Conservation (phyloP, 2,329 filamentous ascomycete species). For the Hypoxylon sp. region DNA sequence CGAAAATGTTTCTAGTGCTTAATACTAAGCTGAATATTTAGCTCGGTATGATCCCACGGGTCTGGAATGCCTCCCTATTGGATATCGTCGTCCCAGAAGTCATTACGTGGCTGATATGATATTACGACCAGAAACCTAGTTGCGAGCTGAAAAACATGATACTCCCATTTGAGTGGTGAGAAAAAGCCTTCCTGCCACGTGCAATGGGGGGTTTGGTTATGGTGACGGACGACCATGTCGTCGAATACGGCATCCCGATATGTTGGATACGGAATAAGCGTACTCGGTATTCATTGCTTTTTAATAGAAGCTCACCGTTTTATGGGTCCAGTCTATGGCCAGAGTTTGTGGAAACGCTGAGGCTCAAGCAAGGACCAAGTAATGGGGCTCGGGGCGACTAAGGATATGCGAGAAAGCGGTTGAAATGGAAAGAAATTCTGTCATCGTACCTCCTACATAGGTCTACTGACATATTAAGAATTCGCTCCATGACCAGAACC, state of each 20-base stretch:
- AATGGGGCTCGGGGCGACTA: conserved; percentile 18
- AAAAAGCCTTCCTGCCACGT: conserved; percentile 7
- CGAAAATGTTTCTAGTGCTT: not conserved
- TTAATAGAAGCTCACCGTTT: conserved; percentile 17
- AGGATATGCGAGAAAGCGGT: conserved; percentile 7
- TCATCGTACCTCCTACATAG: conserved; percentile 1
- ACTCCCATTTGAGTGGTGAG: not conserved
- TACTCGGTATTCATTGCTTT: not conserved
- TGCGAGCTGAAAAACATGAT: conserved; percentile 5
- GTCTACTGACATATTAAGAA: conserved; percentile 1
- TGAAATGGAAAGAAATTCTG: not conserved
- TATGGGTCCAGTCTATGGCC: conserved; percentile 8
- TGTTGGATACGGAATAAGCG: not conserved
- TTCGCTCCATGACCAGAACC: not conserved
- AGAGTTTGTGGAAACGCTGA: conserved; percentile 26
- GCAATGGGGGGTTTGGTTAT: conserved; percentile 6
- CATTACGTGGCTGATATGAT: conserved; percentile 10
- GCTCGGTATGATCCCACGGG: not conserved
- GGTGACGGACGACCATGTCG: conserved; percentile 6
- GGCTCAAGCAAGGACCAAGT: conserved; percentile 26
- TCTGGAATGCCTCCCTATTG: not conserved
- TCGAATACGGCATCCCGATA: conserved; percentile 17
- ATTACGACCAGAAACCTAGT: conserved; percentile 10
- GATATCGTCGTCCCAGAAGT: not conserved
- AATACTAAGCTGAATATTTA: not conserved